Evolutionary conservation across 179 eudicot species (phyloP).

Genomic region (Vitellaria paradoxa): DNA sequence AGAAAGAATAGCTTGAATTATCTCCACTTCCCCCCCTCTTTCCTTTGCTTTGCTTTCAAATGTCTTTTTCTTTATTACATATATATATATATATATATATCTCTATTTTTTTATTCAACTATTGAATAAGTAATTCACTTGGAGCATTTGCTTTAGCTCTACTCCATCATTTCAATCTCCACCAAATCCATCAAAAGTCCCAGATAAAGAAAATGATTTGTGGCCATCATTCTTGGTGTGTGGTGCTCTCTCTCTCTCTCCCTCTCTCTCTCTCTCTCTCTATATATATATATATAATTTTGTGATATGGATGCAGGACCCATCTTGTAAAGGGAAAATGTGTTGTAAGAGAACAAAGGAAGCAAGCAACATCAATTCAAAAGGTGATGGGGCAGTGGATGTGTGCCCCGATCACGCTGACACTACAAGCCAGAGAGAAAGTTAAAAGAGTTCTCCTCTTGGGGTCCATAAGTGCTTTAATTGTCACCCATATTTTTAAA

Average conservation of each 20-base stretch:
- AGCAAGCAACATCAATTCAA: neutral
- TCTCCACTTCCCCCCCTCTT: neutral
- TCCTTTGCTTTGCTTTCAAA: neutral
- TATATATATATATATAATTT: too few relatives aligned
- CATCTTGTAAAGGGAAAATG: neutral
- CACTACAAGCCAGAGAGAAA: too few relatives aligned
- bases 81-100: too few relatives aligned
- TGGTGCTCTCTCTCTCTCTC: neutral
- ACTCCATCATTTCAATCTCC: neutral
- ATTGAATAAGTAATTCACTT: neutral
- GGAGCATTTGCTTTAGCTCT: slow-evolving; percentile 4
- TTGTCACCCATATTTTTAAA: too few relatives aligned
- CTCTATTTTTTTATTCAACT: neutral
- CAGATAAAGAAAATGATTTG: neutral
- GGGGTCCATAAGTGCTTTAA: too few relatives aligned
- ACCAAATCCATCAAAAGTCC: neutral
- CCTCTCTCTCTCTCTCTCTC: too few relatives aligned
- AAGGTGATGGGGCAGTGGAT: neutral
- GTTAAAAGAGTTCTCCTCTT: too few relatives aligned
- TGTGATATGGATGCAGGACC: neutral
- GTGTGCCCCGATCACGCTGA: neutral
- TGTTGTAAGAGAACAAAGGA: slow-evolving; percentile 1
- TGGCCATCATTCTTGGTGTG: neutral
- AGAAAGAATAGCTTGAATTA: neutral
- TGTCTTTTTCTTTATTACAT: neutral